Evolutionary conservation across 139 green algal species (phyloP).

Genomic region (Volvox reticuliferus): DNA sequence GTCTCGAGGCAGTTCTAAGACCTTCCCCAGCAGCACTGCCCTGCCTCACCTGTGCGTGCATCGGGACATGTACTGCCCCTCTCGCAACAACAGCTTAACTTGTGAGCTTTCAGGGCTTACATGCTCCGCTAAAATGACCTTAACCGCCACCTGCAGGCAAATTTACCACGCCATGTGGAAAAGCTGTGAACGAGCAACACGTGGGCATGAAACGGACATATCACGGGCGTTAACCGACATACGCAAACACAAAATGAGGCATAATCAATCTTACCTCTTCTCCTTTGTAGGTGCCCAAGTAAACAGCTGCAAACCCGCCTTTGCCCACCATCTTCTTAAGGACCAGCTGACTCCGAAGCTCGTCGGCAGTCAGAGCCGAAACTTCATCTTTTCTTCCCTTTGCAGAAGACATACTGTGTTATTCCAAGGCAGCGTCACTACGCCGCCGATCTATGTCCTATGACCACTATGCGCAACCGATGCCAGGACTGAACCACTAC

Average conservation of each 20-base stretch:
- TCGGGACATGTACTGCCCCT: slow-evolving; percentile 43
- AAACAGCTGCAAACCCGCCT: slow-evolving; percentile 40
- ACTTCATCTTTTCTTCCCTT: slow-evolving; percentile 32
- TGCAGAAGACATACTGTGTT: not conserved
- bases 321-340: slow-evolving; percentile 13
- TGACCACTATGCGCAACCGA: no score
- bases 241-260: not conserved
- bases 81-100: slow-evolving; percentile 23
- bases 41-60: slow-evolving; percentile 23
- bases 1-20: no score
- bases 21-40: not conserved
- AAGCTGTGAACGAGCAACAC: not conserved
- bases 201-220: not conserved
- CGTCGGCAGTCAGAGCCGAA: not conserved
- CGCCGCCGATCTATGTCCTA: not conserved
- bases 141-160: slow-evolving; percentile 24
- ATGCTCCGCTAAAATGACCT: slow-evolving; percentile 40
- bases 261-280: not conserved
- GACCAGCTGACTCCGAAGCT: slow-evolving; percentile 1
- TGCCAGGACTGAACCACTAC: no score
- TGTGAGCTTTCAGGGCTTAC: not conserved
- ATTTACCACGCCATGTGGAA: not conserved
- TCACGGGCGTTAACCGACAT: not conserved
- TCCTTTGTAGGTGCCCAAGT: slow-evolving; percentile 5
- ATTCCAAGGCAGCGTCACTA: not conserved